Base-by-base conservation (phyloP, 805 yeast genomes). In the Starmerella kuoi region DNA sequence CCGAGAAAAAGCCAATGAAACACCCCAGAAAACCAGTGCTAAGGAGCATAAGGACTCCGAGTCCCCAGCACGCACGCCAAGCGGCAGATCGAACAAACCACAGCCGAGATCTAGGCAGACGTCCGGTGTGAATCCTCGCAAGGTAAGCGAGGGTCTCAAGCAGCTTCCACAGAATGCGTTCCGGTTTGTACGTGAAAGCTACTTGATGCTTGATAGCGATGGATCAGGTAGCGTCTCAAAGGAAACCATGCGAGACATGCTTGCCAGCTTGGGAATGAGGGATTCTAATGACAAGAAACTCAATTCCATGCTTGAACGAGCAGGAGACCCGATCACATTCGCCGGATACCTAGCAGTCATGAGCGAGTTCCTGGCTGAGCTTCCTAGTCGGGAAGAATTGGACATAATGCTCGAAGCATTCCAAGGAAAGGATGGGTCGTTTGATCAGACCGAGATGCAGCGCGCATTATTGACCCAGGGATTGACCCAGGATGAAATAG, bases 251-350 rank as follows among this genome's bases (percentile, higher is more conserved):
- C 33, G 38, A 15, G 48, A 41, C 22, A 47, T 54, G 54, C 45
- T 52, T 26, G 36, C 42, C 21, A 50, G 54, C 21, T 42, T 54
- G 2, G 58, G 58, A 3, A 22, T 53, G 33, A 47, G 35, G 17
- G 46, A 42, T 23, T 22, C 33, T 17, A 42, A 41, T 19, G 49
- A 42, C 21, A 30, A 25, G 31, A 39, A 26, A 23, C 41, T 53
- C 11, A 46, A 50, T 18, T 42, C 43, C n/a, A 52, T 54, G 58
- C 40, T 54, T 19, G 50, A 34, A 18, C 45, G 50, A 11, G 40
- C 55, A 2, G 57, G 57, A n/a, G 56, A 48, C 30, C 54, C 52
- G 14, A 42, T 48, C 18, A 46, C 52, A 14, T 54, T 52, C 26
- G 55, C 55, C 4, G 44, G 45, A 12, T 54, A 53, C 44, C 45